Base-by-base conservation (phyloP, 768 basidiomycete genomes). In the Pisolithus orientalis region DNA sequence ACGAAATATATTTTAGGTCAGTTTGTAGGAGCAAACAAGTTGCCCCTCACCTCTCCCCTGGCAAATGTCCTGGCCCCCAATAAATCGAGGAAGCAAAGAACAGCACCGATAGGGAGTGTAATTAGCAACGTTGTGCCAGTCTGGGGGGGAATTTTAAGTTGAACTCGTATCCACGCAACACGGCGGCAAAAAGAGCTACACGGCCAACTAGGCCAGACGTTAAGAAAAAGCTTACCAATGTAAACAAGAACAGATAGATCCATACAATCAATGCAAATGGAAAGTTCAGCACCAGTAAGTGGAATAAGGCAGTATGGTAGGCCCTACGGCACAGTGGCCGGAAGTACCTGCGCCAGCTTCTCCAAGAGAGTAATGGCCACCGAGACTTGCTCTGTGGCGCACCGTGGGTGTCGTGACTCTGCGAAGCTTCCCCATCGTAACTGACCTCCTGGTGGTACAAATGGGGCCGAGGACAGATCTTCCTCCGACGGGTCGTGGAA, bases 61-160 rank as follows among this genome's bases (percentile, higher is more conserved):
- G 90, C 75, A 56, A 91, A 85, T 1, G 71, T 62, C 27, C 89
- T 74, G 8, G 88, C 90, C 13, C 87, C 88, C 7, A 91, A 65
- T 6, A 92, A 74, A 66, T 90, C 75, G 48, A 88, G 74, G 67
- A 90, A 91, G 65, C 87, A 90, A 16, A 90, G 70, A 9, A 90
- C 70, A 2, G 84, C 84, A 11, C 90, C 89, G 16, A 92, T 69
- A 1, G 89, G 89, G 4, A 91, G 75, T 0, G 85, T 84, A 61
- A 91, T 75, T n/a, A 92, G 77, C 13, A 89, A 75, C 0, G 84
- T 88, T 25, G 89, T 91, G 10, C 89, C 89, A 0, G 83, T 77
- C 88, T 91, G 57, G 52, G 57, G 27, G 44, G 27, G 1, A 40
- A 29, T 34, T 32, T 47, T 32, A 9, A 6, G 21, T 52, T 60